A percentile compares a stretch with the other conserved stretches of the same genome.
These are phyloP conservation scores for Rhynchospora pubera DNA, from an alignment of 176 grass and related monocot genomes.

Conservation along the genomic window DNA sequence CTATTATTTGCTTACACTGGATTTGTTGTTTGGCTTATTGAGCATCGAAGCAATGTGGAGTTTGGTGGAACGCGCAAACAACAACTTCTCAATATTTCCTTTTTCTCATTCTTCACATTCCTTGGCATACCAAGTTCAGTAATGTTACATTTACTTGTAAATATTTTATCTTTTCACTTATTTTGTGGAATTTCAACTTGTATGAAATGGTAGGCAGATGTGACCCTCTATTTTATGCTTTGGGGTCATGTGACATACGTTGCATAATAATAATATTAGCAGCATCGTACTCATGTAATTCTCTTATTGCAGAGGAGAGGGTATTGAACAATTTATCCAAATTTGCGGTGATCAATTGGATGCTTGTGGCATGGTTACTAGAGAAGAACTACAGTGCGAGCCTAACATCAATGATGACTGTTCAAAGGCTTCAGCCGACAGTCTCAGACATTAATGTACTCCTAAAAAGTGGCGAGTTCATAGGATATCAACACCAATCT, in stretches of 20 bases:
- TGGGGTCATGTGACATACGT: too few species aligned
- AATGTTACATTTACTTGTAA: too few species aligned
- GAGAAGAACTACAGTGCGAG: constrained; percentile 45
- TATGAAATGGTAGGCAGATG: too few species aligned
- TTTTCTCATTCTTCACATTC: too few species aligned
- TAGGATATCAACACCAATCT: constrained; percentile 19
- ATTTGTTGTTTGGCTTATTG: constrained; percentile 36
- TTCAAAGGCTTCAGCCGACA: constrained; percentile 29
- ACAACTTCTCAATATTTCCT: constrained; percentile 27
- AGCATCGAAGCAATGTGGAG: constrained; percentile 33
- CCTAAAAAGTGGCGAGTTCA: constrained; percentile 24
- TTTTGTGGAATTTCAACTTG: too few species aligned
- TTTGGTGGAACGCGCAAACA: constrained; percentile 14
- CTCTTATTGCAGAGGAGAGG: background rate
- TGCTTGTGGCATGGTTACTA: constrained; percentile 32
- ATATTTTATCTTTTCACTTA: too few species aligned
- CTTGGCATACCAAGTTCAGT: too few species aligned
- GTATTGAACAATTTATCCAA: constrained; percentile 18
- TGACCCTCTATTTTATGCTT: too few species aligned
- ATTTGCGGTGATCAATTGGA: constrained; percentile 38
- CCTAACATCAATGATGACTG: constrained; percentile 43
- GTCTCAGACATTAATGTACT: background rate
- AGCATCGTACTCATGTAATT: background rate
- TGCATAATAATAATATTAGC: too few species aligned
- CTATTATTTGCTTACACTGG: constrained; percentile 30